phyloP scores from a whole-genome alignment of 2,329 filamentous ascomycete genomes.

The Graphilbum fragrans region DNA sequence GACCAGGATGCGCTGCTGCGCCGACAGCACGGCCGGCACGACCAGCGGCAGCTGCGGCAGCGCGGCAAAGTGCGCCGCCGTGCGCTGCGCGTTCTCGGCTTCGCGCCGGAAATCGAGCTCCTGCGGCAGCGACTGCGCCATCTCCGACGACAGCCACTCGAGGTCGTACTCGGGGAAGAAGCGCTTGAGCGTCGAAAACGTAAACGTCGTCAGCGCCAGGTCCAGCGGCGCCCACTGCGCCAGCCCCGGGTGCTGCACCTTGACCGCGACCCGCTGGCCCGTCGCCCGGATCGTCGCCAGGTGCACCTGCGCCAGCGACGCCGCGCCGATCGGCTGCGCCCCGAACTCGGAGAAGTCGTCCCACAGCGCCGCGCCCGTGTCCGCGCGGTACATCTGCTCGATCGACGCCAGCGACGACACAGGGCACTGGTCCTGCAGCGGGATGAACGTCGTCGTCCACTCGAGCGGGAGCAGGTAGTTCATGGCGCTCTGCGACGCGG shows the following conservation, averaged over 20 bases:
- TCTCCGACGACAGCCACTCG: slow-evolving; percentile 88
- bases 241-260: slow-evolving; percentile 84
- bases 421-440: slow-evolving; percentile 89
- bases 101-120: slow-evolving; percentile 86
- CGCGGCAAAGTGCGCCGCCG: slow-evolving; percentile 63
- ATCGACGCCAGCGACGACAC: slow-evolving; percentile 83
- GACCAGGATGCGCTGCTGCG: slow-evolving; percentile 76
- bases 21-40: slow-evolving; percentile 83
- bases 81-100: slow-evolving; percentile 69
- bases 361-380: slow-evolving; percentile 67
- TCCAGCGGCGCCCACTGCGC: slow-evolving; percentile 87
- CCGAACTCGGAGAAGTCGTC: slow-evolving; percentile 84
- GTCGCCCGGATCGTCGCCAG: slow-evolving; percentile 71
- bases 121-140: slow-evolving; percentile 80
- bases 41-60: slow-evolving; percentile 69
- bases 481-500: slow-evolving; percentile 65
- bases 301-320: slow-evolving; percentile 90
- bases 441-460: slow-evolving; percentile 93
- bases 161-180: slow-evolving; percentile 98
- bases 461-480: slow-evolving; percentile 84
- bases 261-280: slow-evolving; percentile 83
- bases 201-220: slow-evolving; percentile 73
- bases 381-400: slow-evolving; percentile 69
- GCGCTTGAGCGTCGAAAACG: slow-evolving; percentile 76
- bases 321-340: slow-evolving; percentile 71